Evolutionary conservation across 768 basidiomycete genomes (phyloP), one percentile per base, ranked within the genome.

Genomic region (Collybiopsis luxurians): DNA sequence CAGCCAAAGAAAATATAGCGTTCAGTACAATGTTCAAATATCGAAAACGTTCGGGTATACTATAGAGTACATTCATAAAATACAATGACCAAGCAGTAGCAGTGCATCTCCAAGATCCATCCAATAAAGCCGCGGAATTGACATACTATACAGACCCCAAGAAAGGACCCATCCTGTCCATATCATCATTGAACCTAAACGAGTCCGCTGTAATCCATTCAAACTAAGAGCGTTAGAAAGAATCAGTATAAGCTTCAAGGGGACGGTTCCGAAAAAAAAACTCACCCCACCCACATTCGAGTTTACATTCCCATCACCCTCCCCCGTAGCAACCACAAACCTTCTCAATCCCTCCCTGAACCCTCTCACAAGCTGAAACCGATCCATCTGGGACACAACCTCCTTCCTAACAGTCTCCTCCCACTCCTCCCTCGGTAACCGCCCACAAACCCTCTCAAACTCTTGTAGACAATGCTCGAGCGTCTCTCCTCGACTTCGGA

Each of bases 301-400:
- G 9, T 36, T 15, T 24, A 55, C 15, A 39, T 55, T 17, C 9
- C 53, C 58, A 60, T 47, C 54, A 26, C 66, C 67, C 45, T 70
- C 64, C 45, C 73, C 71, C 62, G 67, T 76, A 40, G 91, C 69
- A 1, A 88, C 75, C 11, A 89, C 82, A 68, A 81, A 91, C 28
- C 90, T 80, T 26, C 90, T 79, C 62, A 86, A 84, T 27, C 74
- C 64, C 49, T 76, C 70, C 81, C 87, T 84, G 30, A 90, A 73
- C 21, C 64, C 69, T 21, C 85, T 86, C 59, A 90, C 86, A 39
- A 71, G 67, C 61, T 88, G 86, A 75, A 89, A 80, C 44, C 62
- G 64, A 26, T 65, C 58, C 61, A 90, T 64, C 60, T 88, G 83
- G n/a, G 69, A 66, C 2, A 70, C 65, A 42, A 90, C 73, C 36